Conservation (phyloP, 805 yeast genomes). For the Candida nemodendra region DNA sequence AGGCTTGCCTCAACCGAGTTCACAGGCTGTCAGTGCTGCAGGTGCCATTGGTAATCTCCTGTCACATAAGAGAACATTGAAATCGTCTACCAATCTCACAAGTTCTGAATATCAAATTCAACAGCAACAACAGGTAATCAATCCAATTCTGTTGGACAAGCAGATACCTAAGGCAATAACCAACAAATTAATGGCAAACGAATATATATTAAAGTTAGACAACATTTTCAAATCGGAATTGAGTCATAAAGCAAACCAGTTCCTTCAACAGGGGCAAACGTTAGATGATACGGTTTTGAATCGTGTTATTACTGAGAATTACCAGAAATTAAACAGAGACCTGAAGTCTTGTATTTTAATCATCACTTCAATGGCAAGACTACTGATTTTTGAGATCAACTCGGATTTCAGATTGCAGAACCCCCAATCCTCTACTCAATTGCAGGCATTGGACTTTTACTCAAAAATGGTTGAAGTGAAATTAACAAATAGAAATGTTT, state of each 20-base stretch:
- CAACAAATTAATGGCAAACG: conserved; percentile 30
- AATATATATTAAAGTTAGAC: conserved; percentile 33
- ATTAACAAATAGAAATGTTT: conserved; percentile 52
- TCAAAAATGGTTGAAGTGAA: conserved; percentile 38
- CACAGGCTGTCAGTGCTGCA: conserved; percentile 36
- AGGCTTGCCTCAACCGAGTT: conserved; percentile 31
- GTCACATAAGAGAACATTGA: conserved; percentile 29
- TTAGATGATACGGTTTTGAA: conserved; percentile 33
- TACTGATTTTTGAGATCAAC: conserved; percentile 34
- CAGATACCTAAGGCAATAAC: conserved; percentile 31
- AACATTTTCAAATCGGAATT: conserved; percentile 34
- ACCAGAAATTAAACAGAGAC: conserved; percentile 29
- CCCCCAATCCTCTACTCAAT: conserved; percentile 32
- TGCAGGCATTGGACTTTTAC: conserved; percentile 43
- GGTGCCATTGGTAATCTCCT: conserved; percentile 34
- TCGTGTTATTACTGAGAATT: conserved; percentile 31
- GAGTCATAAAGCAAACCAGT: conserved; percentile 29
- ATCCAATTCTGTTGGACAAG: conserved; percentile 33
- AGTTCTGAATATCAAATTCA: conserved; percentile 22
- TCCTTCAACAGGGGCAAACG: conserved; percentile 27
- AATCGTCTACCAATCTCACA: conserved; percentile 18
- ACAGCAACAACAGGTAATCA: conserved; percentile 32
- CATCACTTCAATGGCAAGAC: conserved; percentile 35
- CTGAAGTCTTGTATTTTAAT: conserved; percentile 34
- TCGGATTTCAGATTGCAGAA: conserved; percentile 30